Percentiles rank a stretch among this genome's conserved stretches.
These are phyloP conservation scores for Daldinia eschscholtzii DNA, from an alignment of 2,329 filamentous ascomycete genomes.

Conservation along the genomic window DNA sequence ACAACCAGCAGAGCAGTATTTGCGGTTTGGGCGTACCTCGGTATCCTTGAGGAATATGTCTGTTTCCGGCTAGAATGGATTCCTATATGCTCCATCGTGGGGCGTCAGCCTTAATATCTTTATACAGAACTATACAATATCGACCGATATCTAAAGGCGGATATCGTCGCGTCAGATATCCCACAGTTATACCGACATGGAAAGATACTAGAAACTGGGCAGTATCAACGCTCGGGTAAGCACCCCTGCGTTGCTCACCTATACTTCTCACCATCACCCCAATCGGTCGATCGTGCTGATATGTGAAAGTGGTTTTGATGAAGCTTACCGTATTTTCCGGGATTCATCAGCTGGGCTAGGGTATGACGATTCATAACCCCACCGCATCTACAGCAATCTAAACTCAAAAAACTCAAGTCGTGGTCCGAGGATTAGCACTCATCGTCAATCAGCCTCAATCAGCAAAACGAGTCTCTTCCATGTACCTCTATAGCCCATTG, in stretches of 20 bases:
- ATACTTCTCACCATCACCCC: constrained; percentile 26
- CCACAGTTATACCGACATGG: constrained; percentile 20
- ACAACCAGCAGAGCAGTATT: constrained; percentile 6
- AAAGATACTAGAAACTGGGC: constrained; percentile 7
- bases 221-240: constrained; percentile 16
- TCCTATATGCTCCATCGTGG: constrained; percentile 38
- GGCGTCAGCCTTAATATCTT: constrained; percentile 37
- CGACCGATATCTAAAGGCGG: constrained; percentile 2
- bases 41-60: constrained; percentile 33
- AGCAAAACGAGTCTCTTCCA: constrained; percentile 4
- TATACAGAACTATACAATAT: constrained; percentile 21
- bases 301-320: constrained; percentile 16
- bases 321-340: constrained; percentile 34
- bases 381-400: constrained; percentile 25
- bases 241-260: constrained; percentile 14
- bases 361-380: constrained; percentile 25
- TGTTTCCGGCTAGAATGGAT: constrained; percentile 31
- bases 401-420: constrained; percentile 23
- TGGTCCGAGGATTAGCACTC: constrained; percentile 14
- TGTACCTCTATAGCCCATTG: constrained; percentile 11
- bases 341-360: constrained; percentile 42
- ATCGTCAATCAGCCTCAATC: constrained; percentile 12
- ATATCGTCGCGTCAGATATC: constrained; percentile 26
- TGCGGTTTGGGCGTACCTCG: constrained; percentile 6
- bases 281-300: constrained; percentile 19